Base-by-base conservation (phyloP, 176 grass and related monocot species). In the Rhynchospora pubera region DNA sequence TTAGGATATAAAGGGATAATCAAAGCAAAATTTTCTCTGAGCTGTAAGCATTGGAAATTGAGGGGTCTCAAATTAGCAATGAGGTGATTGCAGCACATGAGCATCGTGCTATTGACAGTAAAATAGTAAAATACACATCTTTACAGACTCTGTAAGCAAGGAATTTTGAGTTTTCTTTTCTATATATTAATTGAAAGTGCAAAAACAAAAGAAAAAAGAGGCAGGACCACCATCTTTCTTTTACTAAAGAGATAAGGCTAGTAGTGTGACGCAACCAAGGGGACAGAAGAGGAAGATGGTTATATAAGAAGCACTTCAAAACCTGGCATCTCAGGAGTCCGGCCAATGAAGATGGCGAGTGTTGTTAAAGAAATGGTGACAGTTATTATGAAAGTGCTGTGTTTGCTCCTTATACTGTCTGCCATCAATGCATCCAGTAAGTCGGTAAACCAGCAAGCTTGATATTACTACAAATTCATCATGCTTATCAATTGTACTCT, bases 141-240 rank as follows among this genome's bases (percentile, higher is more conserved):
- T 28, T 53, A 21, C 21, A 75, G 1, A 52, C 11, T 53, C 71
- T 53, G 46, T 16, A 75, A 75, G 71, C 71, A 75, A 75, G 71
- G 71, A 75, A 75, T 75, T 51, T 47, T 30, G 1, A 51, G 12
- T 28, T 53, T 26, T 22, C 13, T 75, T 53, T 75, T 53, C 21
- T 30, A 30, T 75, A 50, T 75, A 75, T 51, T 75, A 75, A 53
- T 75, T 19, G 5, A 75, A 75, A 75, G 71, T 75, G 23, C 22
- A 70, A 51, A 75, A 75, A 53, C 47, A 53, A 75, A 75, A 53
- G 47, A 11, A 53, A 75, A 75, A 74, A 14, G 19, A 75, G 23
- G 22, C 71, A 53, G 24, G 47, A 30, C 2, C 19, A 53, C 24
- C 10, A 24, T 26, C 71, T 22, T 28, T 7, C 52, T 23, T 75